phyloP scores from a whole-genome alignment of 306 rosid genomes.

The Hippophae gyantsensis region DNA sequence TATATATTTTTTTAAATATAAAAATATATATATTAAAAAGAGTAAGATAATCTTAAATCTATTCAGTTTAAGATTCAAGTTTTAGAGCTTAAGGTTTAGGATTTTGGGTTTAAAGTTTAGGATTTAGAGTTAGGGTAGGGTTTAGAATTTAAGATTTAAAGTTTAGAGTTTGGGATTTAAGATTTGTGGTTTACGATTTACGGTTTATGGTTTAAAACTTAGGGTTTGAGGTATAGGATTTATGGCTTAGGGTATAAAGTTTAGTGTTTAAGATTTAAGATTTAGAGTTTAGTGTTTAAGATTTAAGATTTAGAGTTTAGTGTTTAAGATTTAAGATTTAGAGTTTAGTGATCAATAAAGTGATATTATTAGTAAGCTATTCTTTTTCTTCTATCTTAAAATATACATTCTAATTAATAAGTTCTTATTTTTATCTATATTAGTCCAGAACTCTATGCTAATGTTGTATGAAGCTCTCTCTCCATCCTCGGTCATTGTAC shows the following conservation, averaged over 20 bases:
- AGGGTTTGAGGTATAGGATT: conserved; percentile 4
- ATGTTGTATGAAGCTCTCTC: no score
- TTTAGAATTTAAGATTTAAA: background rate
- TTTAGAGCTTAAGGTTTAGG: conserved; percentile 8
- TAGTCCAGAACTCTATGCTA: no score
- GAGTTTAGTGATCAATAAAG: no score
- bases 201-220: conserved; percentile 10
- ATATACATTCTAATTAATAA: no score
- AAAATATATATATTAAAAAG: no score
- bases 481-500: no score
- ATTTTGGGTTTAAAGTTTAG: conserved; percentile 6
- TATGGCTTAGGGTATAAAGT: conserved; percentile 3
- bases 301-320: background rate
- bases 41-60: no score
- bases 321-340: background rate
- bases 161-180: background rate
- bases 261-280: background rate
- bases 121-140: background rate
- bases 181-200: background rate
- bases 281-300: background rate
- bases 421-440: no score
- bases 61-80: conserved; percentile 1
- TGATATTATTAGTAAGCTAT: no score
- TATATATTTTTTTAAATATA: no score
- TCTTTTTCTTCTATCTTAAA: no score